These are phyloP conservation scores for Gryganskiella cystojenkinii DNA, from an alignment of 192 early-diverging fungal genomes.

Conservation along the genomic window DNA sequence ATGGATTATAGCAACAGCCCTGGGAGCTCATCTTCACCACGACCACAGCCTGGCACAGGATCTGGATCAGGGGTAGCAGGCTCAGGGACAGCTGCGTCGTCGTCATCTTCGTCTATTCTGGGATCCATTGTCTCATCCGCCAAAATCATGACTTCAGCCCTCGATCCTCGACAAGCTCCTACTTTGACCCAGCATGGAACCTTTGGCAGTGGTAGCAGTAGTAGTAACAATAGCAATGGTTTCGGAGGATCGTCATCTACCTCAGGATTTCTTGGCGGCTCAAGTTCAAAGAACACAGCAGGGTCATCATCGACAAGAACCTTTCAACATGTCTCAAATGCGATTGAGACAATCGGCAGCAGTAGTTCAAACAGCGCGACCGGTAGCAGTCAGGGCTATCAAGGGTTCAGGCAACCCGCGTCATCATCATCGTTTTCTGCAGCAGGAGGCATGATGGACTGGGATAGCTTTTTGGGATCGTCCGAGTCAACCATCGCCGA, in stretches of 20 bases:
- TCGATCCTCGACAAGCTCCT: conserved; percentile 30
- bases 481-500: conserved; percentile 32
- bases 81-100: neutral
- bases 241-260: conserved; percentile 2
- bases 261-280: neutral
- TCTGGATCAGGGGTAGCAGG: too few relatives aligned
- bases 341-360: conserved; percentile 24
- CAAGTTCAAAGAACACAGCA: conserved; percentile 9
- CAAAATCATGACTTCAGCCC: conserved; percentile 20
- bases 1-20: too few relatives aligned
- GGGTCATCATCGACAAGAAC: conserved; percentile 13
- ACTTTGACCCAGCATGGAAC: conserved; percentile 17
- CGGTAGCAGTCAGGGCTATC: neutral
- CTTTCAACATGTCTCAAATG: conserved; percentile 33
- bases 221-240: neutral
- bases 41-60: too few relatives aligned
- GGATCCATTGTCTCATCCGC: conserved; percentile 25
- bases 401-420: neutral
- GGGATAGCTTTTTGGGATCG: conserved; percentile 44
- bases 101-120: conserved; percentile 8
- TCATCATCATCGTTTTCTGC: conserved; percentile 2
- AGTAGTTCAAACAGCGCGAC: conserved; percentile 6
- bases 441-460: conserved; percentile 25
- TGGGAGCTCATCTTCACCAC: too few relatives aligned
- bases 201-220: too few relatives aligned